Conservation (phyloP, 2,329 filamentous ascomycete genomes). For the Epicoccum nigrum region DNA sequence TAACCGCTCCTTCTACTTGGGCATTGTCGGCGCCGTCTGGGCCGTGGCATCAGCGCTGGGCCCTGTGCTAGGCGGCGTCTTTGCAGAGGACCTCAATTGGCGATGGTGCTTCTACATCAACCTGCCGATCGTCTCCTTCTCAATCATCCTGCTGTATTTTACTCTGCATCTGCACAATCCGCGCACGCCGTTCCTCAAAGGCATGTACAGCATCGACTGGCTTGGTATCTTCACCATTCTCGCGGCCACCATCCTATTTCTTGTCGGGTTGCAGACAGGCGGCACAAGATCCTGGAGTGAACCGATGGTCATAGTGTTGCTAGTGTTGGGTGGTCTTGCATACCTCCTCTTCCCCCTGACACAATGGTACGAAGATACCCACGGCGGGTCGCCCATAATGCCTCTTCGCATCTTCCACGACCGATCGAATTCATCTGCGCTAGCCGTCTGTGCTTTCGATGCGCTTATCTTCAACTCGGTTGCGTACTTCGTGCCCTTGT, state of each 20-base stretch:
- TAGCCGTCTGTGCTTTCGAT: constrained; percentile 57
- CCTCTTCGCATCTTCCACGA: constrained; percentile 69
- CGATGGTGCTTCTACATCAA: constrained; percentile 57
- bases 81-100: constrained; percentile 56
- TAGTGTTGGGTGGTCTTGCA: constrained; percentile 56
- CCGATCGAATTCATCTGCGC: constrained; percentile 61
- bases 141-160: constrained; percentile 57
- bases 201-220: constrained; percentile 61
- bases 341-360: constrained; percentile 61
- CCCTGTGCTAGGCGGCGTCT: constrained; percentile 60
- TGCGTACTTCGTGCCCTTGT: constrained; percentile 75
- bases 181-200: constrained; percentile 53
- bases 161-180: constrained; percentile 62
- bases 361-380: constrained; percentile 67
- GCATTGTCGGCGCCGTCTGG: constrained; percentile 60
- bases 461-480: constrained; percentile 67
- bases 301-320: constrained; percentile 58
- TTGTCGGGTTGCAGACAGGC: constrained; percentile 61
- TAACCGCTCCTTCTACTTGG: constrained; percentile 57
- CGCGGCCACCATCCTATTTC: constrained; percentile 55
- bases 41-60: constrained; percentile 61
- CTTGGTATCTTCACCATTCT: constrained; percentile 58
- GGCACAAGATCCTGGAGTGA: constrained; percentile 56
- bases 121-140: constrained; percentile 56
- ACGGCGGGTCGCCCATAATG: constrained; percentile 69